These are phyloP conservation scores for Fusarium nanum DNA, from an alignment of 2,329 filamentous ascomycete genomes.

Conservation along the genomic window DNA sequence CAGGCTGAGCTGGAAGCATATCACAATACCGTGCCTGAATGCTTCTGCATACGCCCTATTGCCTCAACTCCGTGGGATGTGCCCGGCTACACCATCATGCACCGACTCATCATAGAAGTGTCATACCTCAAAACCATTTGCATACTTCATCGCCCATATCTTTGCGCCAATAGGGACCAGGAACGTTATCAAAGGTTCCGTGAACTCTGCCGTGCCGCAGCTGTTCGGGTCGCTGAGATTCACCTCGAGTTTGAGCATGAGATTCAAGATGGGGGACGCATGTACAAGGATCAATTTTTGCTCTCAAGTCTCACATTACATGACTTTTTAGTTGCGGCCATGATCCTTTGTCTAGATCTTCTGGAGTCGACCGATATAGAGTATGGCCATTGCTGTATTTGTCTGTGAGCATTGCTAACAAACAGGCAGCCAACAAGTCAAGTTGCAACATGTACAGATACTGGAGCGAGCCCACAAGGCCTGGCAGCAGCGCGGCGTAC, in stretches of 20 bases:
- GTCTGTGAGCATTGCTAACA: background rate
- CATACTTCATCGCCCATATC: constrained; percentile 62
- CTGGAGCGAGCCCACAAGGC: constrained; percentile 57
- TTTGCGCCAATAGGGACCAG: constrained; percentile 55
- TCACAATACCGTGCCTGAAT: constrained; percentile 52
- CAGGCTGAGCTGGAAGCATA: constrained; percentile 56
- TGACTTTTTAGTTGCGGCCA: constrained; percentile 69
- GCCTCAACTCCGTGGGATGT: constrained; percentile 57
- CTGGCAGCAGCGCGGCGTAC: constrained; percentile 55
- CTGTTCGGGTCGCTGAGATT: constrained; percentile 58
- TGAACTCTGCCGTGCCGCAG: constrained; percentile 56
- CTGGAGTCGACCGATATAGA: constrained; percentile 54
- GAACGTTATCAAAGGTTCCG: constrained; percentile 54
- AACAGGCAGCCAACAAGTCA: constrained; percentile 47
- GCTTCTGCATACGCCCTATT: constrained; percentile 57
- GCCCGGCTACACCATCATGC: constrained; percentile 59
- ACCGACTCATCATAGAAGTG: constrained; percentile 61
- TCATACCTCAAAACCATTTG: constrained; percentile 62
- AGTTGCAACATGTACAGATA: constrained; percentile 51
- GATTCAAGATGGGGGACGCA: constrained; percentile 60
- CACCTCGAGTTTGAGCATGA: constrained; percentile 61
- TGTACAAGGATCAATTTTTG: constrained; percentile 66
- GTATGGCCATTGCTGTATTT: constrained; percentile 41
- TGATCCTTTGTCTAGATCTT: constrained; percentile 67
- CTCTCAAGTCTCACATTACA: constrained; percentile 64